Percentiles rank a stretch among this genome's conserved stretches.
Evolutionary conservation across 1,284 basidiomycete genomes (phyloP).

Genomic region (Cryptococcus sp.): DNA sequence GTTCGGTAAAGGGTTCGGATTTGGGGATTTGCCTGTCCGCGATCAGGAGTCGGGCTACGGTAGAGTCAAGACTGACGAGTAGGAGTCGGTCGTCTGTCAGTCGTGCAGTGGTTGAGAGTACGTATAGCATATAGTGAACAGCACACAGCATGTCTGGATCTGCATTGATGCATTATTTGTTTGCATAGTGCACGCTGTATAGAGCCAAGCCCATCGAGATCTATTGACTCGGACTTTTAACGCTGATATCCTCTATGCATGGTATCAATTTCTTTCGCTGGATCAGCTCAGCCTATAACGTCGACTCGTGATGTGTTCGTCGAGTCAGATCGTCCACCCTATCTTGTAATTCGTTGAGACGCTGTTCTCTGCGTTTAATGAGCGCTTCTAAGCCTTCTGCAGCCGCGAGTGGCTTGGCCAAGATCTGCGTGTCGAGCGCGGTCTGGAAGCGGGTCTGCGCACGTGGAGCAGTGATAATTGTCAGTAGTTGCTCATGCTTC

Average conservation of each 20-base stretch:
- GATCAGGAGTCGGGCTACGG: constrained; percentile 25
- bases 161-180: neutral
- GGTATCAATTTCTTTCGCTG: too few species aligned
- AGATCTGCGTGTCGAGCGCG: constrained; percentile 40
- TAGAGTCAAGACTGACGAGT: constrained; percentile 29
- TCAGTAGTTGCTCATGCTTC: too few species aligned
- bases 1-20: constrained; percentile 55
- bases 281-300: too few species aligned
- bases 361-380: constrained; percentile 50
- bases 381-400: constrained; percentile 57
- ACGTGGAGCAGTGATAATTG: constrained; percentile 56
- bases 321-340: constrained; percentile 43
- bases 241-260: too few species aligned
- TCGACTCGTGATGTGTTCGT: constrained; percentile 2
- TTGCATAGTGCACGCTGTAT: too few species aligned
- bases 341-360: constrained; percentile 58
- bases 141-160: neutral
- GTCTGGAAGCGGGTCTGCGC: constrained; percentile 27
- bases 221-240: too few species aligned
- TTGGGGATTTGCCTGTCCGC: constrained; percentile 33
- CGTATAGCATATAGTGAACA: neutral
- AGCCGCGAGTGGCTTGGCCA: constrained; percentile 40
- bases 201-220: too few species aligned
- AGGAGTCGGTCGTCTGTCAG: neutral
- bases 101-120: neutral